Evolutionary conservation across 2,329 filamentous ascomycete species (phyloP).

Genomic region (Immersiporthe knoxdaviesiana): DNA sequence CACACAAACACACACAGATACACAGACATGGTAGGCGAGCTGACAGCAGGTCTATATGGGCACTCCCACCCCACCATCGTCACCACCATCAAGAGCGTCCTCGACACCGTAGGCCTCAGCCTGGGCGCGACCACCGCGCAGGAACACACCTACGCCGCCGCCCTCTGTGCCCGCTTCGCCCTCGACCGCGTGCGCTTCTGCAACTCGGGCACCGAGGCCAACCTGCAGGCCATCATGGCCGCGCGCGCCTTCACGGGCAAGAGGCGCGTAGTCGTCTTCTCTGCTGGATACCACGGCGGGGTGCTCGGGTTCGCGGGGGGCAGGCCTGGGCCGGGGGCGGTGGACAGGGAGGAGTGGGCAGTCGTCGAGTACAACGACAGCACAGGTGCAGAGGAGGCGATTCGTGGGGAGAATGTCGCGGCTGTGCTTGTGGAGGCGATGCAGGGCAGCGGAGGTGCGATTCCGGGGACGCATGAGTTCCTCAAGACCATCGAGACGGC

Average conservation of each 20-base stretch:
- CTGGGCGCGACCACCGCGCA: constrained; percentile 56
- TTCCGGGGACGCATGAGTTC: constrained; percentile 55
- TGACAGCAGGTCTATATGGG: constrained; percentile 67
- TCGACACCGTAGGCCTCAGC: constrained; percentile 54
- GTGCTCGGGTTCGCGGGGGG: constrained; percentile 42
- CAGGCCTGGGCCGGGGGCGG: constrained; percentile 46
- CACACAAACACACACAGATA: no score
- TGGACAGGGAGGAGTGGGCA: constrained; percentile 59
- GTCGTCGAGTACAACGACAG: constrained; percentile 66
- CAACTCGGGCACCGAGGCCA: constrained; percentile 70
- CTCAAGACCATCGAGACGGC: constrained; percentile 52
- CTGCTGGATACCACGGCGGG: constrained; percentile 56
- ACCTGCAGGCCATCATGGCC: constrained; percentile 59
- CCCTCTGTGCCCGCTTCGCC: constrained; percentile 57
- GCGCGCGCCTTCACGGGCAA: constrained; percentile 52
- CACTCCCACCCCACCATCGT: constrained; percentile 63
- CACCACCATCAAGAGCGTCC: constrained; percentile 48
- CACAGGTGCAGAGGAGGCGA: constrained; percentile 46
- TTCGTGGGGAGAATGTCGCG: constrained; percentile 54
- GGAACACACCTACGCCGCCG: constrained; percentile 55
- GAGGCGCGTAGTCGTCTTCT: constrained; percentile 54
- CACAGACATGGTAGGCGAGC: constrained; percentile 65
- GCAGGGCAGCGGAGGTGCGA: constrained; percentile 65
- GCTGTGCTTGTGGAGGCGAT: constrained; percentile 69
- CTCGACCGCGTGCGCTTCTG: constrained; percentile 63